Evolutionary conservation across 768 basidiomycete species (phyloP), one percentile per base, ranked within the genome.

Genomic region (Boletellus ananiceps): DNA sequence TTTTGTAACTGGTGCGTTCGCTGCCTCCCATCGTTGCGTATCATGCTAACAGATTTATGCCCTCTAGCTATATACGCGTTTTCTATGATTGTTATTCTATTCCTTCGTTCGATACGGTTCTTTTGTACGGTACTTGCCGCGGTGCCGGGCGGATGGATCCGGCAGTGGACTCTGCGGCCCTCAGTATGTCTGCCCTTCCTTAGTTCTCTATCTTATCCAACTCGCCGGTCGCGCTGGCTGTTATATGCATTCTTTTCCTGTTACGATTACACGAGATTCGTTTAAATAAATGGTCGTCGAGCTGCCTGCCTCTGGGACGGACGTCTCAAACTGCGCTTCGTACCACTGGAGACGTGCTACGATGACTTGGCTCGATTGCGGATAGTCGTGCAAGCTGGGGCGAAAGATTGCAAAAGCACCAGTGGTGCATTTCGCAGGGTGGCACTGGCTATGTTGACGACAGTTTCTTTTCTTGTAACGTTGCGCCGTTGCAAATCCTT

Each of bases 71-170:
- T 34, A 1, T 6, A 32, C 43, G 33, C 36, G 15, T 25, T 12
- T 42, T 40, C 32, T 34, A 3, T 42, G 40, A 15, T 21, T 12
- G 4, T 3, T 21, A 13, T 44, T 41, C 15, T 39, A 15, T 56
- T 41, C 37, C 16, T 3, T 36, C 19, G 2, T 38, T 47, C 3
- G 40, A 15, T 15, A 16, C 32, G 8, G 31, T 43, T 14, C 0
- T 23, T 44, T 39, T 49, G 49, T 56, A 56, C 43, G 47, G 47
- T 51, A 47, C 25, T 8, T 45, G 34, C 35, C 19, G 19, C 19
- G 19, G 19, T 19, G 19, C 19, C 34, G 29, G 5, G 19, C 13
- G 9, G 33, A 14, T 40, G 40, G 31, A 34, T 50, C 27, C 34
- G 11, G 23, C 23, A 8, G 18, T 14, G n/a, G 21, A 21, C 12